These are phyloP conservation scores for Phytopythium aichiense DNA, from an alignment of 352 stramenopile species.

Conservation along the genomic window DNA sequence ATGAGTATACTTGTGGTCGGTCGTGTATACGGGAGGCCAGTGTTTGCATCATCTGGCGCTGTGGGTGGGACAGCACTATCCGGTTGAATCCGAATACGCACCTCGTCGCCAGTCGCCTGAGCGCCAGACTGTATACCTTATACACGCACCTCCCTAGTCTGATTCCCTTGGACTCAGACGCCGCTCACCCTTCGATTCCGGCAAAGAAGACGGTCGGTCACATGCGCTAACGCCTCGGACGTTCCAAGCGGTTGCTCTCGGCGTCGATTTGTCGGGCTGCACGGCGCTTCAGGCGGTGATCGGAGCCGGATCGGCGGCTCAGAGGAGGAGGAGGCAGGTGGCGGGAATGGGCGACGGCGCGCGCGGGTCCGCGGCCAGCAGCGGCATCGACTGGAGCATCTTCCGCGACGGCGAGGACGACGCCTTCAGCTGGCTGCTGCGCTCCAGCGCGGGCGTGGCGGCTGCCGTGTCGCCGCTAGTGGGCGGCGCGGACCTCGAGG, in stretches of 20 bases:
- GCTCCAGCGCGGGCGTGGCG: slow-evolving; percentile 20
- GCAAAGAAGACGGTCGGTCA: background rate
- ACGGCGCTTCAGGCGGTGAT: background rate
- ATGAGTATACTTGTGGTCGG: background rate
- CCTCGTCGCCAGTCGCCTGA: too few relatives aligned
- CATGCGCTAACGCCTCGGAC: background rate
- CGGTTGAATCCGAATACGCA: background rate
- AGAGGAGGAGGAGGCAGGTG: background rate
- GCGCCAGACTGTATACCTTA: too few relatives aligned
- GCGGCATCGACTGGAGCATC: slow-evolving; percentile 69
- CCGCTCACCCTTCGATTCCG: background rate
- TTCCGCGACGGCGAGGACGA: slow-evolving; percentile 65
- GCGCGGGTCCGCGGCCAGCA: slow-evolving; percentile 7
- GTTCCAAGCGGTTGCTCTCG: background rate
- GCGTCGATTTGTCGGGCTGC: background rate
- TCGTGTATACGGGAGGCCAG: background rate
- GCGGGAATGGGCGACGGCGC: background rate
- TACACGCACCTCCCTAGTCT: background rate
- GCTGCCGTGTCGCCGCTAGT: background rate
- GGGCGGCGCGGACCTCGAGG: slow-evolving; percentile 7
- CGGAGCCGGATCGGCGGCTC: background rate
- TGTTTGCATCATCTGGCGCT: background rate
- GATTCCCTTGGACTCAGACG: background rate
- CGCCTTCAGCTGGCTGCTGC: slow-evolving; percentile 54
- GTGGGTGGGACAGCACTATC: too few relatives aligned